Conservation (phyloP, 208 protist species). For the Naegleria fowleri region DNA sequence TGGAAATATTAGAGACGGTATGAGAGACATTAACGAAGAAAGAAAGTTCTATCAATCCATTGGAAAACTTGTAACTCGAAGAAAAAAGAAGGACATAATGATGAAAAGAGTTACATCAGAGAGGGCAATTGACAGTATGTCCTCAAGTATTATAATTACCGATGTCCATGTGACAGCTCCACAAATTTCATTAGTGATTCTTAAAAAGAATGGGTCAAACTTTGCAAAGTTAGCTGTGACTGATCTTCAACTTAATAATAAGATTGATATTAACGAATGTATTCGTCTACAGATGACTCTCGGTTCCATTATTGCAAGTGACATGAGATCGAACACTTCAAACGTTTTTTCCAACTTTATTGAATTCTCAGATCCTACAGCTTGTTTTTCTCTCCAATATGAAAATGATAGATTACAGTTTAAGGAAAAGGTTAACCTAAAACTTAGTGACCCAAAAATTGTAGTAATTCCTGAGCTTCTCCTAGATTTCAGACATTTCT, state of each 20-base stretch:
- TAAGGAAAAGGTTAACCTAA: not conserved
- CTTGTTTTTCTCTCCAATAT: not conserved
- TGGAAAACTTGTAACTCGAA: not conserved
- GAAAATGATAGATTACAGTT: not conserved
- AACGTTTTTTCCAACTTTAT: not conserved
- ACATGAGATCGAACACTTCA: not conserved
- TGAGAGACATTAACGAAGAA: not conserved
- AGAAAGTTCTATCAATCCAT: slow-evolving; percentile 1
- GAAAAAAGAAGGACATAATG: not conserved
- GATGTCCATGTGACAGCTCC: not conserved
- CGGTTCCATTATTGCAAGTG: not conserved
- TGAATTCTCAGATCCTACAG: not conserved
- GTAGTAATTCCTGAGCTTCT: not conserved
- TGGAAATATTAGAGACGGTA: slow-evolving; percentile 17
- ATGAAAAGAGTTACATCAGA: not conserved
- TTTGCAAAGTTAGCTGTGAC: not conserved
- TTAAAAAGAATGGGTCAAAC: not conserved
- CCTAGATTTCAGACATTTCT: slow-evolving; percentile 17
- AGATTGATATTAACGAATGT: not conserved
- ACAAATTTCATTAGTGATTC: not conserved
- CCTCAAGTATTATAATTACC: not conserved
- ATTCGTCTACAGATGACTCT: not conserved
- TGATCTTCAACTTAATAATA: not conserved
- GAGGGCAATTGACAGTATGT: not conserved
- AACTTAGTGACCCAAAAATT: not conserved